phyloP scores from a whole-genome alignment of 2,329 filamentous ascomycete genomes.

The Ceratocystis eucalypticola region DNA sequence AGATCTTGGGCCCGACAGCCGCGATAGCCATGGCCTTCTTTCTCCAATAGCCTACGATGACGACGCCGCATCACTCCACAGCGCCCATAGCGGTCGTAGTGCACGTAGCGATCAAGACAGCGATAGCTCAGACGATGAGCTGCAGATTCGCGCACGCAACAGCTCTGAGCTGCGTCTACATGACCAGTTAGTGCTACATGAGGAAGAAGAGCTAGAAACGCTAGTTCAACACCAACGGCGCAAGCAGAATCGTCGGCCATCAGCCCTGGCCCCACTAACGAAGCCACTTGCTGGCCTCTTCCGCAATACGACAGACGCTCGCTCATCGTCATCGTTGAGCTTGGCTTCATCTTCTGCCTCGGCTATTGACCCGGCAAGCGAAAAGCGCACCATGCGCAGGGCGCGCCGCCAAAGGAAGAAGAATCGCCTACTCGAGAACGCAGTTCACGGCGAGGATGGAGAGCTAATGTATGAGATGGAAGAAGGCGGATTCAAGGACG shows the following conservation, averaged over 20 bases:
- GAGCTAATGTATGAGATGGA: conserved; percentile 86
- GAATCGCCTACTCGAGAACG: conserved; percentile 39
- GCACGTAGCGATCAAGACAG: conserved; percentile 63
- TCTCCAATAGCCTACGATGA: conserved; percentile 53
- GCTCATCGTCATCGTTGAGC: conserved; percentile 1
- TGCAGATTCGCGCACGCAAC: conserved; percentile 50
- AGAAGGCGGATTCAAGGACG: conserved; percentile 57
- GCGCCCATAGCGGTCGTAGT: conserved; percentile 32
- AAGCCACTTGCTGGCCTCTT: conserved; percentile 30
- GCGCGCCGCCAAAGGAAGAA: conserved; percentile 40
- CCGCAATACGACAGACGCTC: not conserved
- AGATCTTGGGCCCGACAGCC: not conserved
- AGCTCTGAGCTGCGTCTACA: conserved; percentile 56
- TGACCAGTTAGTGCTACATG: conserved; percentile 57
- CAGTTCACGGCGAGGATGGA: conserved; percentile 52
- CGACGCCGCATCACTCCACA: conserved; percentile 53
- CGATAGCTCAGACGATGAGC: conserved; percentile 62
- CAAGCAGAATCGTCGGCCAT: conserved; percentile 36
- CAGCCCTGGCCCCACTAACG: conserved; percentile 34
- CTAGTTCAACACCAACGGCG: conserved; percentile 37
- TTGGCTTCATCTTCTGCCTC: not conserved
- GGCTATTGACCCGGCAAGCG: conserved; percentile 23
- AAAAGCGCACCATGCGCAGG: conserved; percentile 38
- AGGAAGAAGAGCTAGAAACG: conserved; percentile 58
- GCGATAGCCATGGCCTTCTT: conserved; percentile 31